Evolutionary conservation across 306 rosid genomes (phyloP).

Genomic region (Quercus alba): DNA sequence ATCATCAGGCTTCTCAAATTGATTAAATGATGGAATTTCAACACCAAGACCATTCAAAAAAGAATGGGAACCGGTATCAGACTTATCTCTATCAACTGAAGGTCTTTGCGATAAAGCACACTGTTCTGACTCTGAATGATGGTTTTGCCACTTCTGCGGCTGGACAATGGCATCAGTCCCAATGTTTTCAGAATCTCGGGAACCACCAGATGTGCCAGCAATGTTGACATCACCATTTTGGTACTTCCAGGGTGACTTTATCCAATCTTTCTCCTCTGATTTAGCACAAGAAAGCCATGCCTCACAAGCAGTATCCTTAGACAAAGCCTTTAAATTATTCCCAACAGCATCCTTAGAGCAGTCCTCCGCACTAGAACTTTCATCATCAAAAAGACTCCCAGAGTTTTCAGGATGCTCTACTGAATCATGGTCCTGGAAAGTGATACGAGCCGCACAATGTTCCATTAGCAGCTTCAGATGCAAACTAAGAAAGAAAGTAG

Average conservation of each 20-base stretch:
- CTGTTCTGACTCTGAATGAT: constrained; percentile 31
- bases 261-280: constrained; percentile 17
- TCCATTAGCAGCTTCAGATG: constrained; percentile 84
- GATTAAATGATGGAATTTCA: constrained; percentile 59
- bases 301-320: constrained; percentile 33
- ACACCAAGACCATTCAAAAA: constrained; percentile 48
- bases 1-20: constrained; percentile 46
- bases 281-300: constrained; percentile 33
- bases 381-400: constrained; percentile 33
- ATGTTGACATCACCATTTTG: constrained; percentile 22
- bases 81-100: constrained; percentile 37
- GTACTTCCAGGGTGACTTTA: constrained; percentile 2
- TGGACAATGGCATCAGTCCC: constrained; percentile 26
- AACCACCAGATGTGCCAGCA: constrained; percentile 37
- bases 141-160: constrained; percentile 30
- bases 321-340: constrained; percentile 30
- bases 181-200: constrained; percentile 29
- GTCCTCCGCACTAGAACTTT: constrained; percentile 29
- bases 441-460: constrained; percentile 44
- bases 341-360: constrained; percentile 25
- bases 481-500: constrained; percentile 74
- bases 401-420: constrained; percentile 40
- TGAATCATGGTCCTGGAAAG: constrained; percentile 38
- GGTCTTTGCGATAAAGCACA: constrained; percentile 29
- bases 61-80: constrained; percentile 41